phyloP scores from a whole-genome alignment of 179 eudicot genomes.

The Vitellaria paradoxa region DNA sequence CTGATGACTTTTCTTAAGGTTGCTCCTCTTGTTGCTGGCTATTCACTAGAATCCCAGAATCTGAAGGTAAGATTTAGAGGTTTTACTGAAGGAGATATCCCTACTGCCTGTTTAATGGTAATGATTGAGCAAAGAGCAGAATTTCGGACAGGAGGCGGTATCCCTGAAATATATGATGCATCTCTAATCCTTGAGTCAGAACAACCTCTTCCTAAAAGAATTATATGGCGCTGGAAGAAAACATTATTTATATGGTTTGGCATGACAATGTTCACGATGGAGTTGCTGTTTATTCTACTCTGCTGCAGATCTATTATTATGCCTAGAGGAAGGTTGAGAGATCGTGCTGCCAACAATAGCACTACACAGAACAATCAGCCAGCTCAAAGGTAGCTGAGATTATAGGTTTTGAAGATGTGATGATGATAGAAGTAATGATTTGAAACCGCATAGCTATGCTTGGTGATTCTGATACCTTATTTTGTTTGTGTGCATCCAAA shows the following conservation, averaged over 20 bases:
- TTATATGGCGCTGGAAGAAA: conserved; percentile 74
- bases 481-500: background rate
- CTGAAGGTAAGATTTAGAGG: conserved; percentile 51
- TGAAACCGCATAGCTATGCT: background rate
- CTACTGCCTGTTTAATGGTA: conserved; percentile 65
- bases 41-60: conserved; percentile 71
- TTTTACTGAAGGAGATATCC: conserved; percentile 45
- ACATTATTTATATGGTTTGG: conserved; percentile 73
- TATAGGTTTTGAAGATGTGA: background rate
- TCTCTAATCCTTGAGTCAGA: conserved; percentile 59
- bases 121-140: conserved; percentile 80
- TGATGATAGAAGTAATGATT: background rate
- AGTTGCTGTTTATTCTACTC: conserved; percentile 54
- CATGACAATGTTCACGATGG: conserved; percentile 48
- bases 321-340: conserved; percentile 43
- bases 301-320: conserved; percentile 65
- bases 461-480: background rate
- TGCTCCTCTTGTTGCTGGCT: conserved; percentile 74
- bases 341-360: conserved; percentile 16
- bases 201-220: conserved; percentile 65
- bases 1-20: conserved; percentile 53
- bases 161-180: conserved; percentile 80
- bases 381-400: conserved; percentile 28
- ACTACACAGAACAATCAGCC: conserved; percentile 10
- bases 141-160: conserved; percentile 59